Percentiles rank a stretch among this genome's conserved stretches.
Conservation (phyloP, 2,329 filamentous ascomycete genomes). For the Arachnomyces sp. region DNA sequence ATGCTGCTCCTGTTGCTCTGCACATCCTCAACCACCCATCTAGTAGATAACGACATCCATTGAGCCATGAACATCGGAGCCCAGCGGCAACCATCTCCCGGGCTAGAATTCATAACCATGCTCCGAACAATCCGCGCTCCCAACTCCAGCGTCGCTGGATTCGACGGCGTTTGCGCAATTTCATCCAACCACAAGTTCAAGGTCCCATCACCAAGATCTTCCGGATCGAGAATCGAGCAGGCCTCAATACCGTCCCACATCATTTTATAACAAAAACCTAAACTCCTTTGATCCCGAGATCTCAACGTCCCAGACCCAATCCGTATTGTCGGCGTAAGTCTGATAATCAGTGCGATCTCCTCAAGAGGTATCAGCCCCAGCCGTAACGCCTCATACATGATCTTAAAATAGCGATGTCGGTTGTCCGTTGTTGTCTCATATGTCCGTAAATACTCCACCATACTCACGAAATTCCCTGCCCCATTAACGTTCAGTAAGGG, state of each 20-base stretch:
- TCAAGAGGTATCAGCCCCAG: constrained; percentile 26
- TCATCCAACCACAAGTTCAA: constrained; percentile 25
- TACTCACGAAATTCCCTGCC: constrained; percentile 26
- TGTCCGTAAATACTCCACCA: constrained; percentile 20
- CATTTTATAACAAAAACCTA: constrained; percentile 19
- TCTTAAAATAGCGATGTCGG: constrained; percentile 18
- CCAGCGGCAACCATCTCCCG: constrained; percentile 13
- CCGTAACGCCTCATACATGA: constrained; percentile 23
- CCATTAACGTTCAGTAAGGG: constrained; percentile 27
- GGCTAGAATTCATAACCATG: constrained; percentile 4
- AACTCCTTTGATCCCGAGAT: constrained; percentile 10
- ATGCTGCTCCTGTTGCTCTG: neutral
- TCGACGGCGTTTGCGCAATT: constrained; percentile 14
- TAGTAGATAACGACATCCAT: constrained; percentile 16
- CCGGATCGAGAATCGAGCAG: constrained; percentile 26
- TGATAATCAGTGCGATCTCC: constrained; percentile 27
- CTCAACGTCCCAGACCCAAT: constrained; percentile 11
- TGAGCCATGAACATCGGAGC: constrained; percentile 20
- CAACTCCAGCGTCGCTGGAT: constrained; percentile 14
- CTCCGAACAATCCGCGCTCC: constrained; percentile 22
- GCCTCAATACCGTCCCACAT: constrained; percentile 32
- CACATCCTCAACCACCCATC: neutral
- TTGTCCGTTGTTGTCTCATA: constrained; percentile 12
- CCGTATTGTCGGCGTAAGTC: constrained; percentile 17
- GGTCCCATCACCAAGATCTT: constrained; percentile 23